Evolutionary conservation across 2,329 filamentous ascomycete species (phyloP), one percentile per base, ranked within the genome.

Genomic region (Fusarium secorum): DNA sequence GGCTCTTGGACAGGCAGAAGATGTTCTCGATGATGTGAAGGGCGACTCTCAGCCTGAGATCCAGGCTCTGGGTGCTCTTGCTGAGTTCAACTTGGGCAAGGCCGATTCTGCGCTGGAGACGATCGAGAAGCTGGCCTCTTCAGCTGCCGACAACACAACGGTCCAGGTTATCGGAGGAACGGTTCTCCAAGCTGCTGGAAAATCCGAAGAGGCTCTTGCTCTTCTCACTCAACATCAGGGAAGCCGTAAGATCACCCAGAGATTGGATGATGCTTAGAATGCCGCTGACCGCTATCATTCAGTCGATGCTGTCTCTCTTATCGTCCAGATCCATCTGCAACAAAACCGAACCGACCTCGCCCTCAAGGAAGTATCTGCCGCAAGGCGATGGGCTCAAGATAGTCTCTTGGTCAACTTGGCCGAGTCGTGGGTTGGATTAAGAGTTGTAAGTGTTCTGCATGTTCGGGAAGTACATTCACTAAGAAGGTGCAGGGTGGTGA

Each of bases 301-400:
- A 90, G 88, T 91, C 64, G 89, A 91, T 73, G 92, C 93, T 59
- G 93, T 98, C 56, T 92, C 95, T 46, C 84, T 98, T 68, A 95
- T 96, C 71, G 90, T 95, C 33, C 95, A 99, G 81, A 97, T 98
- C 74, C 91, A 98, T 78, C 90, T 98, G 14, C 88, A 93, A 75
- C 94, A 97, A 79, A 98, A 98, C 85, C 89, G 95, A 74, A 91
- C 91, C 76, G 95, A 98, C 80, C 89, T 98, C 52, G 96, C 96
- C 3, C 77, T 94, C 17, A 97, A 97, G 82, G 95, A 98, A 83
- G 94, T 97, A 39, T 85, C 90, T 55, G 89, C 92, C 38, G 96
- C 96, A 38, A 90, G 95, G 79, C 89, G 93, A 82, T 98, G 95
- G 93, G 96, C 95, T 11, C 95, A 99, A 82, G 96, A 98, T 79